Evolutionary conservation across 345 rosid genomes (phyloP).

Genomic region (Lenwebbia sp.): DNA sequence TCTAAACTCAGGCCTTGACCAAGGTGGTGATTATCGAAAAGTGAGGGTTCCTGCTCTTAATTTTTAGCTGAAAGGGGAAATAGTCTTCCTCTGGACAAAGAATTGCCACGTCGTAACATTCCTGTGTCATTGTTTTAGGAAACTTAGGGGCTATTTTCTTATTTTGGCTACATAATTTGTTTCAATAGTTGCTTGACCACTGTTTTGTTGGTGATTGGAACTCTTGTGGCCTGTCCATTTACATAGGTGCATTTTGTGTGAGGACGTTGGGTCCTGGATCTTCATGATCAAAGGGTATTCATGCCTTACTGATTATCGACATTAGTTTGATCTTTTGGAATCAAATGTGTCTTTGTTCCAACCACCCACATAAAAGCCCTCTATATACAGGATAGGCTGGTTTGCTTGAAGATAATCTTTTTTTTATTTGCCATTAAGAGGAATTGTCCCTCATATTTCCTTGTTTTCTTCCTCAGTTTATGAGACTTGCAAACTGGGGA

Average conservation of each 20-base stretch:
- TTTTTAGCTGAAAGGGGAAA: background rate
- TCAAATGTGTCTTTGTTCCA: background rate
- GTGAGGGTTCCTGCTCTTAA: background rate
- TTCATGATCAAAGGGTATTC: background rate
- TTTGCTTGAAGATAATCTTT: background rate
- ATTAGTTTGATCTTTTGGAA: background rate
- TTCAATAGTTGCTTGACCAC: background rate
- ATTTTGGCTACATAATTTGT: background rate
- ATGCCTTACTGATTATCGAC: background rate
- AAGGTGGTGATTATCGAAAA: background rate
- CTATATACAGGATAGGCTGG: background rate
- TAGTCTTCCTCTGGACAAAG: background rate
- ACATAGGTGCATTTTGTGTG: background rate
- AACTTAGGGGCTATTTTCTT: background rate
- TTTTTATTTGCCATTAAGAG: background rate
- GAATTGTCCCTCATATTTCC: background rate
- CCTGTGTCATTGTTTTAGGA: background rate
- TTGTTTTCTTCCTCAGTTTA: constrained; percentile 40
- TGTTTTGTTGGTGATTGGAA: background rate
- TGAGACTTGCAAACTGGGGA: constrained; percentile 89
- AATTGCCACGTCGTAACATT: background rate
- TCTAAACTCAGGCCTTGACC: background rate
- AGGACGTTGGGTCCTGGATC: background rate
- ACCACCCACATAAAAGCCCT: background rate
- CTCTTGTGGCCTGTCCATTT: background rate